These are phyloP conservation scores for Pseudisothecium myosuroides DNA, from an alignment of 225 moss, liverwort and hornwort genomes.

Conservation along the genomic window DNA sequence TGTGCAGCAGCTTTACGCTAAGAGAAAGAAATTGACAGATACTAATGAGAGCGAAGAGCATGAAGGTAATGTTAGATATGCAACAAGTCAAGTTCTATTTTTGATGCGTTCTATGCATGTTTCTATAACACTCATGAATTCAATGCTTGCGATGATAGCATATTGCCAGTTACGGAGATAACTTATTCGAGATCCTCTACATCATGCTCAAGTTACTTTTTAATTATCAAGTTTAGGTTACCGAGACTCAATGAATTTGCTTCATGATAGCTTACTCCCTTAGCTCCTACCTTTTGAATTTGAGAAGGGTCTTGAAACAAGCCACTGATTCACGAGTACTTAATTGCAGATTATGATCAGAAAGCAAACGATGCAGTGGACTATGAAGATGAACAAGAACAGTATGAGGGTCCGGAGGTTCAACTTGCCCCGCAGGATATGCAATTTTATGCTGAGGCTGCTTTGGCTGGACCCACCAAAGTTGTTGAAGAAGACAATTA, in stretches of 20 bases:
- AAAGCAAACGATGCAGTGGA: conserved; percentile 97
- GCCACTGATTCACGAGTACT: not conserved
- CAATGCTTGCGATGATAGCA: not conserved
- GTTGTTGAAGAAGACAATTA: conserved; percentile 83
- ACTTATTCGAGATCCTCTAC: not conserved
- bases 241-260: not conserved
- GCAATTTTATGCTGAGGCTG: conserved; percentile 86
- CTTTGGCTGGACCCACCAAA: conserved; percentile 57
- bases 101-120: not conserved
- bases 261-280: not conserved
- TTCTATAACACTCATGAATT: not conserved
- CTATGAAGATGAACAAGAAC: conserved; percentile 96
- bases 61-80: conserved; percentile 53
- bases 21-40: conserved; percentile 41
- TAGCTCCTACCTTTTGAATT: not conserved
- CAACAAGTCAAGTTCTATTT: not conserved
- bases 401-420: conserved; percentile 89
- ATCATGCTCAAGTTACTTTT: not conserved
- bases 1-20: conserved; percentile 71
- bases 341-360: conserved; percentile 67
- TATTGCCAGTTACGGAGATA: not conserved
- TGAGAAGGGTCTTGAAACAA: not conserved
- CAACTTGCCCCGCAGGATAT: conserved; percentile 67
- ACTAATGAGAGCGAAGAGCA: conserved; percentile 43
- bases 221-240: not conserved